These are phyloP conservation scores for Fomitopsis serialis DNA, from an alignment of 768 basidiomycete species.

Conservation along the genomic window DNA sequence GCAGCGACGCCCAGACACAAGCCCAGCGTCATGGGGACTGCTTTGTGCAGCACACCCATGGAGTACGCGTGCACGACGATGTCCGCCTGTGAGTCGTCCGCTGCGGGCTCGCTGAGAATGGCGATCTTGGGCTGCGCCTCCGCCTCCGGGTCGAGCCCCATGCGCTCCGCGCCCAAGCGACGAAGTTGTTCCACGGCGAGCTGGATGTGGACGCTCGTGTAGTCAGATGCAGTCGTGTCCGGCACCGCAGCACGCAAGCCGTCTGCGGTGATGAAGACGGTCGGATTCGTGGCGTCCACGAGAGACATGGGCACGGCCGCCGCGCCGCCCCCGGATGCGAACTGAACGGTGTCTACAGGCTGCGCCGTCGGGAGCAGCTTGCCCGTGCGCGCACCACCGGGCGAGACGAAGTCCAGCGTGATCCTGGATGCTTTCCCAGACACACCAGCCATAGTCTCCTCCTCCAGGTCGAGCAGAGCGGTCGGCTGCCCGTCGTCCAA, in stretches of 20 bases:
- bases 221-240: neutral
- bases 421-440: constrained; percentile 62
- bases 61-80: constrained; percentile 56
- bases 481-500: constrained; percentile 9
- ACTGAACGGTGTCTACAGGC: constrained; percentile 38
- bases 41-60: constrained; percentile 68
- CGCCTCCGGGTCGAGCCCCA: constrained; percentile 59
- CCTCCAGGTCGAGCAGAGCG: constrained; percentile 40
- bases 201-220: constrained; percentile 11
- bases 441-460: constrained; percentile 63
- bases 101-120: constrained; percentile 36
- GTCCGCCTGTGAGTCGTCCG: constrained; percentile 34
- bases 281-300: constrained; percentile 74
- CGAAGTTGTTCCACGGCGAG: constrained; percentile 48
- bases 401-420: constrained; percentile 58
- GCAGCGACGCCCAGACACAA: constrained; percentile 65
- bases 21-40: constrained; percentile 70
- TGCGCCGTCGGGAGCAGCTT: constrained; percentile 60
- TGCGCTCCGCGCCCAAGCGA: constrained; percentile 46
- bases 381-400: constrained; percentile 67
- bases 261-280: constrained; percentile 49
- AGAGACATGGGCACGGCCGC: constrained; percentile 35
- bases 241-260: constrained; percentile 36
- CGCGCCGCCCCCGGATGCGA: constrained; percentile 14
- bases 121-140: constrained; percentile 73